phyloP scores from a whole-genome alignment of 176 grass and related monocot genomes.

The Cymbopogon citratus region DNA sequence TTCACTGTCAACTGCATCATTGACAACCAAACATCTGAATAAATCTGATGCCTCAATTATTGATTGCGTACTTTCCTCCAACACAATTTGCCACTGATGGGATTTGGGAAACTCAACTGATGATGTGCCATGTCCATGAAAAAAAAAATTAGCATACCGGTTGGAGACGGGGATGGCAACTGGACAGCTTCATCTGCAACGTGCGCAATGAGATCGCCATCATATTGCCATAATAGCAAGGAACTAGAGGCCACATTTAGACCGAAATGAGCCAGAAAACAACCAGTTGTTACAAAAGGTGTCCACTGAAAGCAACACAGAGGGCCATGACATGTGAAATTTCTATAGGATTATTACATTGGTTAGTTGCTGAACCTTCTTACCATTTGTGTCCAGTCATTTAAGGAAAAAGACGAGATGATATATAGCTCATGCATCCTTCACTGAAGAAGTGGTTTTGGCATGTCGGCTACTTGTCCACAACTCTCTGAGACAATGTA shows the following conservation, averaged over 20 bases:
- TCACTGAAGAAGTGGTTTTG: not conserved
- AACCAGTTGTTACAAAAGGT: not conserved
- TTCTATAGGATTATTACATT: not conserved
- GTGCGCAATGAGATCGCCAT: not conserved
- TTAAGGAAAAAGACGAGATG: not conserved
- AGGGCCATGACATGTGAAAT: not conserved
- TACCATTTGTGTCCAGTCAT: not conserved
- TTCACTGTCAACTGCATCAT: not conserved
- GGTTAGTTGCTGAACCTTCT: constrained; percentile 1
- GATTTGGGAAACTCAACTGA: not conserved
- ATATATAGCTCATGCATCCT: not conserved
- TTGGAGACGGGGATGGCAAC: too few species aligned
- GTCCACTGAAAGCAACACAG: not conserved
- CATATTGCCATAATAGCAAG: not conserved
- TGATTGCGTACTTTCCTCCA: not conserved
- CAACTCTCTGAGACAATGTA: not conserved
- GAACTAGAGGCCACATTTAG: not conserved
- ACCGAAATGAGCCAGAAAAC: not conserved
- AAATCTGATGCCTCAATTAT: not conserved
- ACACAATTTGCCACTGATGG: not conserved
- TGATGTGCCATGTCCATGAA: not conserved
- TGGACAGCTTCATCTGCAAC: not conserved
- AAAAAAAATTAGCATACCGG: not conserved
- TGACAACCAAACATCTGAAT: not conserved
- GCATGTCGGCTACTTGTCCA: not conserved